Base-by-base conservation (phyloP, 139 green algal genomes). In the Picochlorum sp. region DNA sequence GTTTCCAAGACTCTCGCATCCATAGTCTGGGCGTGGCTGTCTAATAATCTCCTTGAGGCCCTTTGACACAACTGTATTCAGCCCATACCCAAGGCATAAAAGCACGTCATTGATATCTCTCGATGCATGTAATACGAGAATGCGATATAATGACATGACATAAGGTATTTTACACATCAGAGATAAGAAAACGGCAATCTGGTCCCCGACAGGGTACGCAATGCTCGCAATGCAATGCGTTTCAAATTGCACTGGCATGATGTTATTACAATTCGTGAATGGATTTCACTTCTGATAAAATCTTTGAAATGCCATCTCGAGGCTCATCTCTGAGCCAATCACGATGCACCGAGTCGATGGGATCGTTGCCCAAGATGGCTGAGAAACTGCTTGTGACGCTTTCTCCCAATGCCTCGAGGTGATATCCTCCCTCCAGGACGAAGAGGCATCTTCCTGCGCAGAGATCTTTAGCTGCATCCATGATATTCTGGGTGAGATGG, bases 341-440 rank as follows among this genome's bases (percentile, higher is more conserved):
- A 9, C 66, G 65, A 50, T 75, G 68, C 21, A 81, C 75, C 2
- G 23, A 52, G 47, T 80, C 79, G 16, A 16, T 20, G 2, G 68
- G 58, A 0, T 13, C n/a, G 58, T 71, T 45, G 3, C 82, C 79
- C 20, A 92, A 28, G 18, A 94, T 57, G 7, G 65, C 87, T 47
- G 64, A 23, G 64, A 92, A 83, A 7, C 82, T 85, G 49, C 90
- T 88, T 11, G 71, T 74, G 13, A 96, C 90, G 4, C 74, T 78
- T 11, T 86, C 82, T 2, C 72, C 75, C 10, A 97, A 73, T 2
- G 80, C 83, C 21, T 79, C 62, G 7, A 83, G 56, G 26, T 83
- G 61, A 50, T 84, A 97, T 3, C 91, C 91, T 1, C 91, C 91
- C 57, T 97, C 91, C 13, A 97, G 57, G 6, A 97, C 68, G 14